Base-by-base conservation (phyloP, 2,329 filamentous ascomycete species). In the Monosporascus sp. region DNA sequence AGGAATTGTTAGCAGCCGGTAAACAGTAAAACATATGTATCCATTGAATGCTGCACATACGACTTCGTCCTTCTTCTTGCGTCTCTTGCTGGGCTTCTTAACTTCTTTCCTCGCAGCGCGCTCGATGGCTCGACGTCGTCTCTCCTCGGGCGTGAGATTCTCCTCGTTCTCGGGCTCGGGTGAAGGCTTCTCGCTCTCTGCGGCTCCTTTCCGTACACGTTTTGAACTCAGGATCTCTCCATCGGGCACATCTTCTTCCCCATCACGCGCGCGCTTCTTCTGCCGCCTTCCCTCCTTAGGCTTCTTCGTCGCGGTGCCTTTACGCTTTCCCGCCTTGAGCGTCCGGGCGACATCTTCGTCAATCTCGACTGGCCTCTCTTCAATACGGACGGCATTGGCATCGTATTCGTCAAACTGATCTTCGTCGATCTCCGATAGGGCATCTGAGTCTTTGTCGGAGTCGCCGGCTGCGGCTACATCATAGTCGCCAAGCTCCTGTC, bases 91-190 rank as follows among this genome's bases (percentile, higher is more conserved):
- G 11, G 88, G 85, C 62, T 89, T 89, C 75, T 95, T 95, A 63
- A 96, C 78, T 1, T 92, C 91, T 53, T 89, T 89, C 69, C 96
- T 90, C 74, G 97, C 90, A 52, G 89, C 88, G 60, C 86, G 82
- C 65, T 96, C 90, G 51, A 99, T 85, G 20, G 91, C 92, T 61
- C 89, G 81, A 63, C 88, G 86, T 62, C 92, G 84, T 63, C 89
- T 82, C 74, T 96, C 90, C 70, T 94, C 91, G 1, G 91, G 90
- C 20, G 88, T 87, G 62, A 97, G 72, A 57, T 87, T 79, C 64
- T 91, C 89, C 56, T 96, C 90, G 60, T 89, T 81, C 58, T 89
- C 85, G 5, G 84, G 80, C 55, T 86, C 82, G 3, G 78, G 78
- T 20, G 74, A 71, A 1, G 72, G 78, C 59, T 79, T 78, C 59